Percentiles rank a stretch among this genome's conserved stretches.
Evolutionary conservation across 345 rosid genomes (phyloP).

Genomic region (Eutrema yunnanense): DNA sequence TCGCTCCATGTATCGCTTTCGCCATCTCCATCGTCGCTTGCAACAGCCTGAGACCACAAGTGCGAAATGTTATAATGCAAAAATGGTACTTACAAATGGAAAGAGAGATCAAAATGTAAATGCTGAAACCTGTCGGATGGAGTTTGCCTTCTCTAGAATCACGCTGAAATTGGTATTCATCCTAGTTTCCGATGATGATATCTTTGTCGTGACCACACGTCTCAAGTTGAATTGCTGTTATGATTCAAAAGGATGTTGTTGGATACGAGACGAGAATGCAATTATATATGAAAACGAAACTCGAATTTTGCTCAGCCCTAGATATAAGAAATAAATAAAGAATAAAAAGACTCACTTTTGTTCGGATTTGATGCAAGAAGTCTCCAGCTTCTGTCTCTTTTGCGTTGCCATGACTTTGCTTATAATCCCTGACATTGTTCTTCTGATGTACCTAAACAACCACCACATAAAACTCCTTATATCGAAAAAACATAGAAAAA

Average conservation of each 20-base stretch:
- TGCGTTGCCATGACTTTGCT: constrained; percentile 35
- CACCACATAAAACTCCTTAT: constrained; percentile 5
- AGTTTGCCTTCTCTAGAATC: constrained; percentile 82
- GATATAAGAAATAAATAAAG: not conserved
- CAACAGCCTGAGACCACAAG: constrained; percentile 25
- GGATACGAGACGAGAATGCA: not conserved
- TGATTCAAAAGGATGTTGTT: not conserved
- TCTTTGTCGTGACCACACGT: constrained; percentile 35
- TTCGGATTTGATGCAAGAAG: constrained; percentile 73
- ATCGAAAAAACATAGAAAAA: not conserved
- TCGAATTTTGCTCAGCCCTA: not conserved
- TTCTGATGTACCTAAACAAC: constrained; percentile 22
- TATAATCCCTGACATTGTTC: constrained; percentile 34
- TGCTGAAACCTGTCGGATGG: constrained; percentile 72
- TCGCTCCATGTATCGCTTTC: constrained; percentile 30
- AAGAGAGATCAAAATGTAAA: not conserved
- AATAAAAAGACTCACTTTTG: constrained; percentile 52
- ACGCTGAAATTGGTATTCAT: constrained; percentile 52
- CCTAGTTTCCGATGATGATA: constrained; percentile 32
- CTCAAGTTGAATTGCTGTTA: constrained; percentile 76
- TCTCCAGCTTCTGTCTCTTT: constrained; percentile 58
- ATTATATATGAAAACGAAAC: not conserved
- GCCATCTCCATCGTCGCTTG: constrained; percentile 21
- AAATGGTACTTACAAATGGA: not conserved
- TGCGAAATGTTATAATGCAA: not conserved